Evolutionary conservation across 2,329 filamentous ascomycete genomes (phyloP).

Genomic region (Pochonia chlamydosporia): DNA sequence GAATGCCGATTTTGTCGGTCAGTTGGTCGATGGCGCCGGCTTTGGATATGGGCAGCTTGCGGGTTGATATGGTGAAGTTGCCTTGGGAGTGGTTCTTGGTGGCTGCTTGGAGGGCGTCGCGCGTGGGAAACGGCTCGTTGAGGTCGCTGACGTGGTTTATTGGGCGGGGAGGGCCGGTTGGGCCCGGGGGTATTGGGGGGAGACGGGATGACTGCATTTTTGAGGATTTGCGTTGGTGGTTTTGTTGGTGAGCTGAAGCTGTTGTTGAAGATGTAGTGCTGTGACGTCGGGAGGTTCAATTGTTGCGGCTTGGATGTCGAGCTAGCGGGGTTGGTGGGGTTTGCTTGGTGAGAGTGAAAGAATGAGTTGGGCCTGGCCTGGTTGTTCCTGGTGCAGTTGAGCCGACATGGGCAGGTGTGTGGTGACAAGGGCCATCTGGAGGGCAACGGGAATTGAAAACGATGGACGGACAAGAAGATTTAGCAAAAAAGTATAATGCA

Average conservation of each 20-base stretch:
- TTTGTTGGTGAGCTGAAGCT: neutral
- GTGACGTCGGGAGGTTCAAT: neutral
- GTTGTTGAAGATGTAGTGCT: neutral
- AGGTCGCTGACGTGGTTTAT: conserved; percentile 35
- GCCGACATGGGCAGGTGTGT: too few species aligned
- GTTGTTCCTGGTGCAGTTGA: too few species aligned
- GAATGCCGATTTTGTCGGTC: conserved; percentile 71
- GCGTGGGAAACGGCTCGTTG: conserved; percentile 50
- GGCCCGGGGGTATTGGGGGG: neutral
- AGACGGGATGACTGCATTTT: neutral
- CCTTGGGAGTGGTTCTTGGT: conserved; percentile 54
- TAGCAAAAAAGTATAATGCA: too few species aligned
- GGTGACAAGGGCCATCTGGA: too few species aligned
- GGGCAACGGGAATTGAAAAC: too few species aligned
- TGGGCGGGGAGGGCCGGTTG: conserved; percentile 1
- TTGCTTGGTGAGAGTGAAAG: too few species aligned
- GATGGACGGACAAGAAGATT: too few species aligned
- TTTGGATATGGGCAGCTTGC: conserved; percentile 93
- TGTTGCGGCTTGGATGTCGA: too few species aligned
- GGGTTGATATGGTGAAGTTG: conserved; percentile 69
- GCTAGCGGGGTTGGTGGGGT: neutral
- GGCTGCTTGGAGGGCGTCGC: conserved; percentile 42
- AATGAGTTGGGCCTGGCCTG: too few species aligned
- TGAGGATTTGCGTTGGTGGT: neutral
- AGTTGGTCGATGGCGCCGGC: conserved; percentile 84